Conservation (phyloP, 2,329 filamentous ascomycete genomes). For the Apiospora rasikravindrae region DNA sequence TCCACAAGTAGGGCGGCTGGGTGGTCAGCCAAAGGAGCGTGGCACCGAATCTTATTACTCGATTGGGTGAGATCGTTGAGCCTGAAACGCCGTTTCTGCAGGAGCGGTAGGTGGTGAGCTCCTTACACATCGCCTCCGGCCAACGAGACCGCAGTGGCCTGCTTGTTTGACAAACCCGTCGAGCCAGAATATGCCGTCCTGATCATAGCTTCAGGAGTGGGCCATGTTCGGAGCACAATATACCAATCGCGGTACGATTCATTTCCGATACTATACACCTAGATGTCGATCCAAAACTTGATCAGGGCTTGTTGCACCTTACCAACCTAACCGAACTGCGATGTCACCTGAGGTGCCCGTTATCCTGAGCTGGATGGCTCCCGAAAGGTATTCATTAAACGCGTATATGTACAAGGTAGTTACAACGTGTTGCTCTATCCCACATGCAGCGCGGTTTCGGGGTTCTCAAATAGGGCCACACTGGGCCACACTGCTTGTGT, state of each 20-base stretch:
- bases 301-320: neutral
- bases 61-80: conserved; percentile 16
- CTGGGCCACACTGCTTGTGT: neutral
- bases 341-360: neutral
- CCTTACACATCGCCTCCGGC: neutral
- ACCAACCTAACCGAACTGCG: neutral
- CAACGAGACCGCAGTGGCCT: neutral
- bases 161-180: neutral
- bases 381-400: neutral
- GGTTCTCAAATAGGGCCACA: neutral
- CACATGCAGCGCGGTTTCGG: neutral
- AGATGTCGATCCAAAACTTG: neutral
- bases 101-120: neutral
- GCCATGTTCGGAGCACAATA: neutral
- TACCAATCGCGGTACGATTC: neutral
- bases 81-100: conserved; percentile 8
- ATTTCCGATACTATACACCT: neutral
- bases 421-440: neutral
- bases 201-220: neutral
- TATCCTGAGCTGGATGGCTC: neutral
- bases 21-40: conserved; percentile 1
- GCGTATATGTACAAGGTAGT: neutral
- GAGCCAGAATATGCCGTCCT: neutral
- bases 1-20: neutral
- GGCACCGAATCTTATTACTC: conserved; percentile 12